Percentiles rank a stretch among this genome's conserved stretches.
phyloP scores from a whole-genome alignment of 495 filamentous ascomycete species.

The Cairneyella variabilis region DNA sequence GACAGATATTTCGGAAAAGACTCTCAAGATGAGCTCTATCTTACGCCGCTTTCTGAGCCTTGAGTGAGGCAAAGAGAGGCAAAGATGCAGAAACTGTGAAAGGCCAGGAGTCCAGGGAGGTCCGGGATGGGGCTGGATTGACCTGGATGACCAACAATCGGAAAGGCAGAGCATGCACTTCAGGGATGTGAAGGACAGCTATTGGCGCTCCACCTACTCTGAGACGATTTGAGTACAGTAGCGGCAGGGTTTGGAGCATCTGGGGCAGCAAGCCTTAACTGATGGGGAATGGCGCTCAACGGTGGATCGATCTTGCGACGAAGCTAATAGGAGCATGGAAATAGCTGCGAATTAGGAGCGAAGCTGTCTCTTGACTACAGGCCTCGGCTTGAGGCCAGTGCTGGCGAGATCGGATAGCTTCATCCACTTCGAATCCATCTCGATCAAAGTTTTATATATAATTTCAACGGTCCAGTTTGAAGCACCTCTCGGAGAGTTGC shows the following conservation, averaged over 20 bases:
- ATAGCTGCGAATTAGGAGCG: neutral
- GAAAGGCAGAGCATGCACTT: constrained; percentile 18
- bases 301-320: constrained; percentile 1
- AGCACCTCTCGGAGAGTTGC: no score
- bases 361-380: no score
- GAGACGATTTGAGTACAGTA: constrained; percentile 15
- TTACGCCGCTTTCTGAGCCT: no score
- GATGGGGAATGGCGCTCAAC: constrained; percentile 15
- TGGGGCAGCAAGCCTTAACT: constrained; percentile 15
- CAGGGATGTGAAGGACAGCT: neutral
- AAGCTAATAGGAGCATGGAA: neutral
- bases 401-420: no score
- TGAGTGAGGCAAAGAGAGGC: no score
- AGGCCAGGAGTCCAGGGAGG: neutral
- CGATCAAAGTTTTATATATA: no score
- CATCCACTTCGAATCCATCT: no score
- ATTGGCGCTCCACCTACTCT: constrained; percentile 17
- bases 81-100: no score
- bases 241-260: neutral
- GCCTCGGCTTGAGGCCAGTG: no score
- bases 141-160: constrained; percentile 22
- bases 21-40: no score
- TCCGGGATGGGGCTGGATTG: constrained; percentile 11
- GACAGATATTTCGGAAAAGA: no score
- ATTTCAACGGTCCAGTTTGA: no score